phyloP scores from a whole-genome alignment of 768 basidiomycete genomes.

The Podaxis sp. region DNA sequence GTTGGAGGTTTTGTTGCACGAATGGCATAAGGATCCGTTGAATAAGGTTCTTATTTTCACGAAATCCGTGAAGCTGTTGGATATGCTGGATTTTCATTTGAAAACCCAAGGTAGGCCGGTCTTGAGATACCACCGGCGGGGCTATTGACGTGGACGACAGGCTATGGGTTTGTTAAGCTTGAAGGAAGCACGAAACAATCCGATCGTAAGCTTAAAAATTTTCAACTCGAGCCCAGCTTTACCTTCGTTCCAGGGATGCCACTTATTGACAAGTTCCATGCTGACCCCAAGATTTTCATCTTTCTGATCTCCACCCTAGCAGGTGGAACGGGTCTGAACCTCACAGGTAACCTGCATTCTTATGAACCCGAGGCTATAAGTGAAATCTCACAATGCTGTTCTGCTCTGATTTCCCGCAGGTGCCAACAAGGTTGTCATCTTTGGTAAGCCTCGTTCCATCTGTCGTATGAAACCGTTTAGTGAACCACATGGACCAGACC shows the following conservation, averaged over 20 bases:
- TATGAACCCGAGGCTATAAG: constrained; percentile 3
- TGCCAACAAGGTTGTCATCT: constrained; percentile 93
- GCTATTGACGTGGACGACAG: constrained; percentile 25
- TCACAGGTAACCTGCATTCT: constrained; percentile 47
- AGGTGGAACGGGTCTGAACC: constrained; percentile 88
- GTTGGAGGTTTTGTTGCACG: constrained; percentile 60
- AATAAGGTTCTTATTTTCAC: constrained; percentile 96
- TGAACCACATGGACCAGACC: constrained; percentile 50
- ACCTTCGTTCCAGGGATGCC: constrained; percentile 64
- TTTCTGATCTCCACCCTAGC: constrained; percentile 91
- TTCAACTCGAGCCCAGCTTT: neutral
- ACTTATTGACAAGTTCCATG: constrained; percentile 82
- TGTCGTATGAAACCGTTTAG: neutral
- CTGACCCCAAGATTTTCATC: constrained; percentile 68
- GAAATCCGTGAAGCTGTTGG: constrained; percentile 86
- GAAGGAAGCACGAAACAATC: constrained; percentile 73
- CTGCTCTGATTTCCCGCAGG: constrained; percentile 31
- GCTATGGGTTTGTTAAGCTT: constrained; percentile 66
- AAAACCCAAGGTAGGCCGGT: constrained; percentile 46
- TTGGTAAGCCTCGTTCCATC: constrained; percentile 48
- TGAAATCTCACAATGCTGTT: constrained; percentile 2
- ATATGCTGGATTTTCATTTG: constrained; percentile 81
- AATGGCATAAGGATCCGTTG: constrained; percentile 60
- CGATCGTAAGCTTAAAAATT: constrained; percentile 53
- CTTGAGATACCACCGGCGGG: neutral